phyloP scores from a whole-genome alignment of 1,139 yeast genomes.

The Fermentozyma sake region DNA sequence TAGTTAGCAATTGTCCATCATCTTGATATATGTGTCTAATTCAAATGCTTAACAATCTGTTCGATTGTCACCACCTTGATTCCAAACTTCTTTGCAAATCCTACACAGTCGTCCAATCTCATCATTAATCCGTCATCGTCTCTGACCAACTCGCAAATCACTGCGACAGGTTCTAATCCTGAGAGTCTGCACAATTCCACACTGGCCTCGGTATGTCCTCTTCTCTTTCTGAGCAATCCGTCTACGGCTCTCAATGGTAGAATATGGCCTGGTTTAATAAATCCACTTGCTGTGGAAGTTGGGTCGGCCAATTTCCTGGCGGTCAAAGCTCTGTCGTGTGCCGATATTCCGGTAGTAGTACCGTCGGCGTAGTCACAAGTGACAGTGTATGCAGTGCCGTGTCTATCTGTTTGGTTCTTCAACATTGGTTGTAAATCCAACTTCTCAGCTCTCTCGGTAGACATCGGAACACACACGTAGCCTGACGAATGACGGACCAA shows the following conservation, averaged over 20 bases:
- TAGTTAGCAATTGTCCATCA: too few species aligned
- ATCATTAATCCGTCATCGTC: conserved; percentile 96
- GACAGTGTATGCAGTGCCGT: conserved; percentile 94
- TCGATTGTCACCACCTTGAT: conserved; percentile 80
- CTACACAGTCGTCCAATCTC: conserved; percentile 80
- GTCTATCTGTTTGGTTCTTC: conserved; percentile 66
- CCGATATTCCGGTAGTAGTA: conserved; percentile 97
- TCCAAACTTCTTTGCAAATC: conserved; percentile 58
- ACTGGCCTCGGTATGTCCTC: conserved; percentile 99
- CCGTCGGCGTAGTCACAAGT: conserved; percentile 82
- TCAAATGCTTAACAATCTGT: conserved; percentile 53
- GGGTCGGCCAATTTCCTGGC: conserved; percentile 67
- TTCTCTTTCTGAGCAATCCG: conserved; percentile 74
- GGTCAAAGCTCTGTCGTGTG: conserved; percentile 88
- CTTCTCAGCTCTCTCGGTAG: conserved; percentile 71
- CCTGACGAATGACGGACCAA: conserved; percentile 87
- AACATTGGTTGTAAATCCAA: conserved; percentile 81
- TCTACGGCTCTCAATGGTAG: conserved; percentile 89
- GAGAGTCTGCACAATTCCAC: conserved; percentile 80
- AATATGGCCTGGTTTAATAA: conserved; percentile 89
- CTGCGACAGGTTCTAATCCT: conserved; percentile 82
- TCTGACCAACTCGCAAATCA: conserved; percentile 88
- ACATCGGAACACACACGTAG: conserved; percentile 87
- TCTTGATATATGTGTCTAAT: too few species aligned
- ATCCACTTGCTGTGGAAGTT: conserved; percentile 52